Evolutionary conservation across 306 rosid species (phyloP).

Genomic region (Cercis canadensis): DNA sequence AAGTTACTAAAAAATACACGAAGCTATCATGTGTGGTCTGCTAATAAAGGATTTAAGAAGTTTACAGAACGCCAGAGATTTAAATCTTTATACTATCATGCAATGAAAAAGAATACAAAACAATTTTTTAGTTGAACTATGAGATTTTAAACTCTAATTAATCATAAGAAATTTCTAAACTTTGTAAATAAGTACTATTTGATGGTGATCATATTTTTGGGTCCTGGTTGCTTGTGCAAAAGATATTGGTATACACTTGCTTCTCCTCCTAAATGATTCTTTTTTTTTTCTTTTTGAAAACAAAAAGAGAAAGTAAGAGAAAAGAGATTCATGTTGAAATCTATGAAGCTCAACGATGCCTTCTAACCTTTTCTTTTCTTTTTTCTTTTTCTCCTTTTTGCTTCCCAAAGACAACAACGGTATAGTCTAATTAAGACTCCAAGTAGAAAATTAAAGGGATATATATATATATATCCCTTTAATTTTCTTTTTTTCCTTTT

Average conservation of each 20-base stretch:
- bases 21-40: no score
- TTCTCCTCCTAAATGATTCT: slow-evolving; percentile 35
- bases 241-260: slow-evolving; percentile 49
- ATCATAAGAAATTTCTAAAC: no score
- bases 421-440: background rate
- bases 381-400: slow-evolving; percentile 36
- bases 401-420: slow-evolving; percentile 26
- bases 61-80: no score
- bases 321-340: slow-evolving; percentile 11
- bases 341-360: slow-evolving; percentile 18
- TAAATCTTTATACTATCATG: no score
- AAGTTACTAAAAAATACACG: no score
- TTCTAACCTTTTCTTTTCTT: slow-evolving; percentile 12
- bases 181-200: no score
- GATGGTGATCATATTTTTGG: slow-evolving; percentile 3
- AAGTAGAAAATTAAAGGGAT: slow-evolving; percentile 21
- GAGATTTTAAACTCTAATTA: no score
- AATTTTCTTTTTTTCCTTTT: slow-evolving; percentile 4
- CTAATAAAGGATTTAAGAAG: no score
- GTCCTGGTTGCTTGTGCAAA: slow-evolving; percentile 46
- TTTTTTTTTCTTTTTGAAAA: slow-evolving; percentile 25
- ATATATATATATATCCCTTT: slow-evolving; percentile 45
- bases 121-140: no score
- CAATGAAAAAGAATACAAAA: no score
- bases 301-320: slow-evolving; percentile 13